Conservation (phyloP, 192 early-diverging fungal species). For the Geranomyces variabilis region DNA sequence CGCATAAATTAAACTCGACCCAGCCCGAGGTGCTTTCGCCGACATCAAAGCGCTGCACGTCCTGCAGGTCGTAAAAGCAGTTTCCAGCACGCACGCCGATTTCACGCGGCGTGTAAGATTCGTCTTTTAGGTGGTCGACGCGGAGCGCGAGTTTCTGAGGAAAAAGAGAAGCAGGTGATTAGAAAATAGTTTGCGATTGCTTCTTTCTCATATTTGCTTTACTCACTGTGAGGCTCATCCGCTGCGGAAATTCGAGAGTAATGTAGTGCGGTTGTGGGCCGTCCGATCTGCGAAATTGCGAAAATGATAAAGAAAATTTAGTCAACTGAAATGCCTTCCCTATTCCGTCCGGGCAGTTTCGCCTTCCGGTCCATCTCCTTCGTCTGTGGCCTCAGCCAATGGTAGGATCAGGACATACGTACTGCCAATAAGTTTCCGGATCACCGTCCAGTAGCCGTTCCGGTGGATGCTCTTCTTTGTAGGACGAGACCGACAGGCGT, state of each 20-base stretch:
- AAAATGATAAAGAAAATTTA: no score
- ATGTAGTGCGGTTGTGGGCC: conserved; percentile 75
- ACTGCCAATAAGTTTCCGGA: conserved; percentile 84
- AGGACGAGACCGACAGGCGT: conserved; percentile 70
- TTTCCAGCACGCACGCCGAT: conserved; percentile 73
- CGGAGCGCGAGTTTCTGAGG: conserved; percentile 49
- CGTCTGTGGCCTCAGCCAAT: no score
- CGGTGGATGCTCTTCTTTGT: conserved; percentile 64
- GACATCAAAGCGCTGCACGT: conserved; percentile 46
- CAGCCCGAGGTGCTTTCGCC: conserved; percentile 69
- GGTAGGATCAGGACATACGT: no score
- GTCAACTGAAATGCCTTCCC: no score
- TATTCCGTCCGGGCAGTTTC: no score
- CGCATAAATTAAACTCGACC: conserved; percentile 63
- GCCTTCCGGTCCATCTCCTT: no score
- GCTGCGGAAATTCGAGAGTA: conserved; percentile 70
- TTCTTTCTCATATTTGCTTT: no score
- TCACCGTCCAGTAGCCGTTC: conserved; percentile 68
- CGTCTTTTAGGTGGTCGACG: conserved; percentile 77
- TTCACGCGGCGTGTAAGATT: conserved; percentile 76
- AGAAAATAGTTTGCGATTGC: no score
- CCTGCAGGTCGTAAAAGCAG: conserved; percentile 65
- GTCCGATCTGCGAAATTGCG: conserved; percentile 71
- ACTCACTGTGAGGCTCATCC: conserved; percentile 60
- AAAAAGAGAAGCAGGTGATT: not conserved